Evolutionary conservation across 495 filamentous ascomycete genomes (phyloP).

Genomic region (Baudoinia panamericana): DNA sequence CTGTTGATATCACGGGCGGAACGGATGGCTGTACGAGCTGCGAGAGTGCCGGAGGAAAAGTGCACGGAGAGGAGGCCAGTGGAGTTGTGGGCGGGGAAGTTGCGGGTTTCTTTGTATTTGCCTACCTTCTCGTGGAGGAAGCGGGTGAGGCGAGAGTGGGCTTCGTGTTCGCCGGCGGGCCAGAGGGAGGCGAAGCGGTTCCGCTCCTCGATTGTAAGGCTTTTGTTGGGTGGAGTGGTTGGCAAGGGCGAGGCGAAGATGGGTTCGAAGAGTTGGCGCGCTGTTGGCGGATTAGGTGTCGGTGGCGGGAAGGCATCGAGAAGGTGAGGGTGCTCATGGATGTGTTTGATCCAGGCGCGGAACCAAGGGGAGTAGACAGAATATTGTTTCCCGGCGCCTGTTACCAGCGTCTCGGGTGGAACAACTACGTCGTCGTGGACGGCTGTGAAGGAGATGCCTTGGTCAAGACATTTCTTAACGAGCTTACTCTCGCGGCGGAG

Average conservation of each 20-base stretch:
- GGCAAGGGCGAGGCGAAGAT: constrained; percentile 58
- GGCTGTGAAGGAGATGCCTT: constrained; percentile 48
- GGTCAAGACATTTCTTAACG: constrained; percentile 43
- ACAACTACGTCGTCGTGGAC: constrained; percentile 76
- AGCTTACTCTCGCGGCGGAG: constrained; percentile 57
- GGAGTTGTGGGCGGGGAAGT: constrained; percentile 43
- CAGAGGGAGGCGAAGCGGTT: constrained; percentile 46
- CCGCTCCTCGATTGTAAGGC: constrained; percentile 44
- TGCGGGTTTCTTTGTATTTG: constrained; percentile 48
- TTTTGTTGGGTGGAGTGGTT: constrained; percentile 49
- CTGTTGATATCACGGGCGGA: constrained; percentile 54
- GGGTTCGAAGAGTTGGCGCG: constrained; percentile 39
- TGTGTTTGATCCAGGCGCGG: constrained; percentile 55
- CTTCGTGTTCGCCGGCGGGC: constrained; percentile 73
- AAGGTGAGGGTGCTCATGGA: constrained; percentile 53
- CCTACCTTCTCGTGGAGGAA: constrained; percentile 55
- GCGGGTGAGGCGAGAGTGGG: constrained; percentile 47
- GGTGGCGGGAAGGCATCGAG: constrained; percentile 50
- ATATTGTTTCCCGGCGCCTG: constrained; percentile 61
- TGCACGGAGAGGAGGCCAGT: constrained; percentile 72
- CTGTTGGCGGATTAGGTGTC: constrained; percentile 41
- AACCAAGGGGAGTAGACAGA: constrained; percentile 78
- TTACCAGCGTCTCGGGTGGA: constrained; percentile 50
- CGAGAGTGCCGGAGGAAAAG: constrained; percentile 63
- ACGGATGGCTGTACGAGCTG: constrained; percentile 59